Evolutionary conservation across 257 asterid genomes (phyloP), one percentile per base, ranked within the genome.

Genomic region (Linaria vulgaris): DNA sequence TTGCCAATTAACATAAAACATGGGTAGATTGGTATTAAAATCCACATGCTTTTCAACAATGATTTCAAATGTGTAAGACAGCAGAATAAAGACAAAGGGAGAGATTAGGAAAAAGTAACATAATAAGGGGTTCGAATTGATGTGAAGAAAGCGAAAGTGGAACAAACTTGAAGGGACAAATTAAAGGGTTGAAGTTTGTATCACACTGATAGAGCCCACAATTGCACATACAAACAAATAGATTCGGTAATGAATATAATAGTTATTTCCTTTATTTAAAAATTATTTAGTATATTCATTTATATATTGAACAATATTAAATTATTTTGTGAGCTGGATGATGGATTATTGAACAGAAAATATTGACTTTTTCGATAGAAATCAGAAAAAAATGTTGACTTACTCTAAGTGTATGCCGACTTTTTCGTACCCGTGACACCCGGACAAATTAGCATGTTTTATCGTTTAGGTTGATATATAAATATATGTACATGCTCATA

Each of bases 151-250:
- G 27, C 48, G 48, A 67, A 62, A 56, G 59, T 24, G 19, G 65
- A 45, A 58, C 76, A 56, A 71, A 51, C 55, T 20, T 56, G 51
- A 4, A 59, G 67, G 59, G 73, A 30, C 70, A 41, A 15, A n/a
- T n/a, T n/a, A n/a, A n/a, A 12, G 13, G 30, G 14, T 59, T 63
- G 68, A 63, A 73, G 62, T 59, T 58, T 44, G 50, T 25, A 49
- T n/a, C n/a, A n/a, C 17, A 15, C 45, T 3, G 52, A 43, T 20
- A 43, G 70, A 72, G 69, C 73, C 81, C 75, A 64, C 69, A 4
- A 55, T 9, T n/a, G 12, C 69, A 24, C 62, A 45, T 31, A 77
- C 45, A 68, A 51, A 61, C 77, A 76, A 58, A 59, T 41, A 45
- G 44, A 69, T 72, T 72, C 61, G 73, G 70, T 72, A 55, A 64